Conservation (phyloP, 129 eudicot genomes). For the Scalesia atractyloides region DNA sequence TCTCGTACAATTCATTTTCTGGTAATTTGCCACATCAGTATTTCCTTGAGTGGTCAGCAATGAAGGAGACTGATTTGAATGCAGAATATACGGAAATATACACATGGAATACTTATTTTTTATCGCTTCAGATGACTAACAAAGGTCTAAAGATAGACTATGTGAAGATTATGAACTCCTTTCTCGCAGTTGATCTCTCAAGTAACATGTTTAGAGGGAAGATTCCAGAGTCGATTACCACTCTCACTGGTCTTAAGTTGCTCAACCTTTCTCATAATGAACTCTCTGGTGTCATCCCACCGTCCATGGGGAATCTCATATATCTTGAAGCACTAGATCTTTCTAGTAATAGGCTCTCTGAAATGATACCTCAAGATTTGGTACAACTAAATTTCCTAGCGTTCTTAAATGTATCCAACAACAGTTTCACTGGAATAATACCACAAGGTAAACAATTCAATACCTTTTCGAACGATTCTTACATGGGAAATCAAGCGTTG, state of each 20-base stretch:
- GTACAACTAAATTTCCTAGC: not conserved
- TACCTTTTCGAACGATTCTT: constrained; percentile 3
- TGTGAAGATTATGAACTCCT: constrained; percentile 16
- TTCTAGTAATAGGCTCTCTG: not conserved
- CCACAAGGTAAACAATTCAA: not conserved
- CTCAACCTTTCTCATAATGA: constrained; percentile 43
- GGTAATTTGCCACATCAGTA: constrained; percentile 23
- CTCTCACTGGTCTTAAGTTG: constrained; percentile 10
- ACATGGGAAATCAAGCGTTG: not conserved
- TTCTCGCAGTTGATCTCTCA: constrained; percentile 38
- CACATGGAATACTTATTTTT: not conserved
- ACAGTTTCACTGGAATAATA: not conserved
- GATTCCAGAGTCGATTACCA: constrained; percentile 29
- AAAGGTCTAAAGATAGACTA: constrained; percentile 22
- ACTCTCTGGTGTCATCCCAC: constrained; percentile 22
- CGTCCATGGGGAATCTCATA: constrained; percentile 15
- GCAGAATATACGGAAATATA: not conserved
- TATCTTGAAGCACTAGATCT: constrained; percentile 6
- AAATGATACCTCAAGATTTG: not conserved
- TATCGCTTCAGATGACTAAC: not conserved
- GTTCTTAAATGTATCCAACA: not conserved
- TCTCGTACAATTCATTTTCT: constrained; percentile 30
- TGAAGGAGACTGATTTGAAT: constrained; percentile 7
- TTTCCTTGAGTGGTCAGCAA: constrained; percentile 18
- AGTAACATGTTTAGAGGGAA: constrained; percentile 36